phyloP scores from a whole-genome alignment of 2,329 filamentous ascomycete genomes.

The Phialophora chinensis region DNA sequence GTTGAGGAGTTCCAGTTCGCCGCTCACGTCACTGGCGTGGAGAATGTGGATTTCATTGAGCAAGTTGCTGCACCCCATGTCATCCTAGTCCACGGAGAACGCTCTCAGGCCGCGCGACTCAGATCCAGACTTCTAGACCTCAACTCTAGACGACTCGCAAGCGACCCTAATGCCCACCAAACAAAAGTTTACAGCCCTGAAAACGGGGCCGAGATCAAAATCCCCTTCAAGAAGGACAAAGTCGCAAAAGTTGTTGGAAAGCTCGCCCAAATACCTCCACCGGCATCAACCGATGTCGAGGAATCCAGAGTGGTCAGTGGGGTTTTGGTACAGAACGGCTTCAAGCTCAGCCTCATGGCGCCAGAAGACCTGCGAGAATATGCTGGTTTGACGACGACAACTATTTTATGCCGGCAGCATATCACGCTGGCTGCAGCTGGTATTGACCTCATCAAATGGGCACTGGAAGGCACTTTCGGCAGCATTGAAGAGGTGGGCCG shows the following conservation, averaged over 20 bases:
- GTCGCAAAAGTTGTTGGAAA: slow-evolving; percentile 95
- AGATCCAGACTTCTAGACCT: slow-evolving; percentile 95
- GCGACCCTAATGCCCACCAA: slow-evolving; percentile 70
- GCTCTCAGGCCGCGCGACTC: slow-evolving; percentile 96
- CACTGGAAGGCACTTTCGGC: slow-evolving; percentile 91
- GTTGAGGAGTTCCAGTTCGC: slow-evolving; percentile 96
- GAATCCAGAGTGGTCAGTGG: slow-evolving; percentile 74
- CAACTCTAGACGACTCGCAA: slow-evolving; percentile 62
- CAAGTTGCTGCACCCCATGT: slow-evolving; percentile 91
- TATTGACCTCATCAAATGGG: slow-evolving; percentile 90
- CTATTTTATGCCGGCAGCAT: slow-evolving; percentile 89
- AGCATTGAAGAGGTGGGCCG: slow-evolving; percentile 66
- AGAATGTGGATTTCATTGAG: slow-evolving; percentile 97
- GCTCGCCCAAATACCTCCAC: slow-evolving; percentile 79
- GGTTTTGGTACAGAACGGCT: slow-evolving; percentile 95
- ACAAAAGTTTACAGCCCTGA: slow-evolving; percentile 92
- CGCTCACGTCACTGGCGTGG: slow-evolving; percentile 92
- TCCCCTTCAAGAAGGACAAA: slow-evolving; percentile 95
- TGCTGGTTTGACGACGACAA: slow-evolving; percentile 94
- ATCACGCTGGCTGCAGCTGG: slow-evolving; percentile 86
- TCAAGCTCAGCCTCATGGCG: slow-evolving; percentile 96
- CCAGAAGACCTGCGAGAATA: slow-evolving; percentile 96
- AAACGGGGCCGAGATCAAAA: slow-evolving; percentile 93
- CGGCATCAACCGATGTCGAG: slow-evolving; percentile 56
- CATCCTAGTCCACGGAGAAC: slow-evolving; percentile 95